These are phyloP conservation scores for Candida gorgasii DNA, from an alignment of 805 yeast genomes.

Conservation along the genomic window DNA sequence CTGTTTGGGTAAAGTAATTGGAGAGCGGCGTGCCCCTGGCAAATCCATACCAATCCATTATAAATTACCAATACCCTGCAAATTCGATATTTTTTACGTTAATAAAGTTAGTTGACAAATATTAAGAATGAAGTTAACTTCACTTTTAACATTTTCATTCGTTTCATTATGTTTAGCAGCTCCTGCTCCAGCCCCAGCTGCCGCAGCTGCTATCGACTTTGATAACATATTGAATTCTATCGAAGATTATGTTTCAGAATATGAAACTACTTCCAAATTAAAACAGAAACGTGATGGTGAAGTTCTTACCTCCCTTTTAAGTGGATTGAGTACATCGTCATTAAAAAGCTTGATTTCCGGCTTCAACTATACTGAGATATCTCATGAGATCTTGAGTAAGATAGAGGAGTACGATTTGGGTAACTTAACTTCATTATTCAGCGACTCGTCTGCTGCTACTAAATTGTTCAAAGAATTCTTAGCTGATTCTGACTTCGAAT, in stretches of 20 bases:
- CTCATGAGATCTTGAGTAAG: constrained; percentile 9
- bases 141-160: constrained; percentile 15
- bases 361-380: constrained; percentile 10
- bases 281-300: constrained; percentile 11
- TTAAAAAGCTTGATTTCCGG: constrained; percentile 12
- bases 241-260: constrained; percentile 11
- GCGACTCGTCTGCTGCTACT: constrained; percentile 13
- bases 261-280: constrained; percentile 1
- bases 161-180: constrained; percentile 17
- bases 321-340: constrained; percentile 11
- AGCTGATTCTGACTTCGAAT: constrained; percentile 17
- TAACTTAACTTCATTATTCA: constrained; percentile 11
- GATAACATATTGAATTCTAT: constrained; percentile 12
- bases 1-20: constrained; percentile 11
- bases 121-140: constrained; percentile 11
- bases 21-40: neutral
- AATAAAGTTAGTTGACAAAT: neutral
- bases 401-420: constrained; percentile 9
- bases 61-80: constrained; percentile 4
- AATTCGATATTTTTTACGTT: too few relatives aligned
- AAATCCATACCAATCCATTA: neutral
- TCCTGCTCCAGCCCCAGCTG: constrained; percentile 12
- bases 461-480: constrained; percentile 20
- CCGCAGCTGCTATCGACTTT: constrained; percentile 6
- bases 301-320: constrained; percentile 7